Percentiles rank a stretch among this genome's conserved stretches.
These are phyloP conservation scores for Aspergillus melleus DNA, from an alignment of 2,329 filamentous ascomycete genomes.

Conservation along the genomic window DNA sequence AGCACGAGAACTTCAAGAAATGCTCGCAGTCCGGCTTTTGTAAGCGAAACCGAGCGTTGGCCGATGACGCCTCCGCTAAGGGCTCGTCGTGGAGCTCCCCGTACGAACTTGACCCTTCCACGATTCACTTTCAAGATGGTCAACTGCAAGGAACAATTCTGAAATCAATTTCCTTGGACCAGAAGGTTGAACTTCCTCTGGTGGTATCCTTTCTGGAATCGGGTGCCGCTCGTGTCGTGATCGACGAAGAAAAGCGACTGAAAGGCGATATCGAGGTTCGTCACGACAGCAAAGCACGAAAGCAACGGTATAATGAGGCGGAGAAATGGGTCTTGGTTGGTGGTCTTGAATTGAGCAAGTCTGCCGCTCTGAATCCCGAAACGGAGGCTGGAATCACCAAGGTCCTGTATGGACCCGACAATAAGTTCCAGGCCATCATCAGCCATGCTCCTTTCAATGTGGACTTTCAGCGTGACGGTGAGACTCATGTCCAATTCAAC, in stretches of 20 bases:
- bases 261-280: conserved; percentile 87
- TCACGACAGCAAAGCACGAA: conserved; percentile 78
- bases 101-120: conserved; percentile 72
- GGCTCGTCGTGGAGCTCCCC: conserved; percentile 74
- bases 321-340: conserved; percentile 85
- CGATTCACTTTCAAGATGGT: conserved; percentile 75
- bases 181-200: conserved; percentile 76
- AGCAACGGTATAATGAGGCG: conserved; percentile 92
- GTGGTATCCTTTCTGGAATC: conserved; percentile 87
- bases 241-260: conserved; percentile 88
- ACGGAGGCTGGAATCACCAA: conserved; percentile 67
- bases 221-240: conserved; percentile 78
- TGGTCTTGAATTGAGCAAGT: conserved; percentile 70
- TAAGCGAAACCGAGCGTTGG: conserved; percentile 87
- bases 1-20: conserved; percentile 96
- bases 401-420: conserved; percentile 74
- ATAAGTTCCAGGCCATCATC: conserved; percentile 79
- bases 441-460: conserved; percentile 79
- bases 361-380: conserved; percentile 67
- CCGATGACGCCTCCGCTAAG: conserved; percentile 69
- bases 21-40: conserved; percentile 97
- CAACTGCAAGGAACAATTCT: conserved; percentile 77
- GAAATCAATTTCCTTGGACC: conserved; percentile 70
- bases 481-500: conserved; percentile 83
- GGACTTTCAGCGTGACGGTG: conserved; percentile 81